Base-by-base conservation (phyloP, 106 monocot genomes). In the Dactylorhiza incarnata region DNA sequence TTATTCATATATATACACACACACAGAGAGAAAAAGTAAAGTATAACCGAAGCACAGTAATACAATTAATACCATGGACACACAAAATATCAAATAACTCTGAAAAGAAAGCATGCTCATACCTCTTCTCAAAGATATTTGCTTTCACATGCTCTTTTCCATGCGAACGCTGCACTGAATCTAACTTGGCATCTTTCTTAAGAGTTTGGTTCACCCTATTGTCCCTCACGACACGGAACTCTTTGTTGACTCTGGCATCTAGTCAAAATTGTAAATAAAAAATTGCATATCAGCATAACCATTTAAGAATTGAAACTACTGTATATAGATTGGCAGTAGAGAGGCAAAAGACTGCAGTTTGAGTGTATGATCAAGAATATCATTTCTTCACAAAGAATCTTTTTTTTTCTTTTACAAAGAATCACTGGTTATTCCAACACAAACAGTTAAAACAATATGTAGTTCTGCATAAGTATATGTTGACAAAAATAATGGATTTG, bases 141-240 rank as follows among this genome's bases (percentile, higher is more conserved):
- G 81, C 43, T 22, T 47, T 43, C 26, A 17, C 26, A 76, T 85
- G 81, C 48, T 77, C 78, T 71, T 45, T 81, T 17, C 77, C 68
- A 59, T 73, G 73, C 72, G 49, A 43, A n/a, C 51, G 71, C 48
- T 79, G 83, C 78, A 62, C 5, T 55, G 71, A 2, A 24, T 81
- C 85, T 58, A 15, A 24, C 48, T 81, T 81, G 46, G 20, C 61
- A 77, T 81, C 79, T 24, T 9, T 25, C 26, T 81, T 77, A 6
- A 46, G 17, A 75, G 58, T 79, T 71, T 83, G 83, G 10, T 81
- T 87, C 61, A 77, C 74, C 74, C 90, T 85, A 53, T 87, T 87
- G 65, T 91, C 90, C 77, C 85, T 85, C 17, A 91, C 87, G 29
- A 91, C 44, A 47, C 85, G 87, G 53, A 91, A 87, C 71, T 91